Conservation (phyloP, 2,329 filamentous ascomycete genomes). For the Boeremia exigua region DNA sequence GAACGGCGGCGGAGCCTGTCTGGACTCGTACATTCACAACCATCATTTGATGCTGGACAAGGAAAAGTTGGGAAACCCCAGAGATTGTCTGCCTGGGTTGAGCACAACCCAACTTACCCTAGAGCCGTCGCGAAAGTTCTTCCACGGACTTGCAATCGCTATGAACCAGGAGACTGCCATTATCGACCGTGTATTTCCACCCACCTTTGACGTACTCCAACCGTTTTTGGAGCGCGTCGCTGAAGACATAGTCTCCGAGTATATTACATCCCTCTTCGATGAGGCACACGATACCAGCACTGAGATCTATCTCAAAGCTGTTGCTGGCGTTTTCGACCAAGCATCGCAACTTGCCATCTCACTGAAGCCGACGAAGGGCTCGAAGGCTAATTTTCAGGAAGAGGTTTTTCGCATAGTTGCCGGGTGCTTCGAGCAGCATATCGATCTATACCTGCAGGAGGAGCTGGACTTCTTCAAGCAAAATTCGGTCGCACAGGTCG, state of each 20-base stretch:
- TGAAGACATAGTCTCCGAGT: constrained; percentile 83
- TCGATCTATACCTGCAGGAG: constrained; percentile 92
- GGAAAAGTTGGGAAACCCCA: constrained; percentile 72
- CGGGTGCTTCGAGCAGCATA: constrained; percentile 84
- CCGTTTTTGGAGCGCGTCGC: constrained; percentile 81
- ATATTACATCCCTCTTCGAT: constrained; percentile 83
- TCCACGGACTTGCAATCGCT: constrained; percentile 74
- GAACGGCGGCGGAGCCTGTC: constrained; percentile 77
- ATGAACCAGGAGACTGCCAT: constrained; percentile 82
- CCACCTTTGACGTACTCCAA: constrained; percentile 73
- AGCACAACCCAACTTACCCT: constrained; percentile 71
- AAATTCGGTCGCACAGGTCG: constrained; percentile 77
- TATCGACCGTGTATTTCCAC: constrained; percentile 82
- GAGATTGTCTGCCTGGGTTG: constrained; percentile 79
- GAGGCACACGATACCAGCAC: constrained; percentile 80
- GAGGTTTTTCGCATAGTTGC: constrained; percentile 72
- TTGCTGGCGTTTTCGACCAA: constrained; percentile 89
- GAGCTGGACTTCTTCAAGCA: constrained; percentile 86
- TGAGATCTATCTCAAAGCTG: constrained; percentile 80
- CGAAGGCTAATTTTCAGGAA: constrained; percentile 65
- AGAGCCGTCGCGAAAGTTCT: constrained; percentile 81
- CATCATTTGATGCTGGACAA: constrained; percentile 81
- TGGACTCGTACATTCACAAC: constrained; percentile 88
- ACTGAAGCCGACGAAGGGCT: constrained; percentile 70
- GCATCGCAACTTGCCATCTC: constrained; percentile 77